Conservation (phyloP, 2,329 filamentous ascomycete species). For the Triangularia verruculosa region DNA sequence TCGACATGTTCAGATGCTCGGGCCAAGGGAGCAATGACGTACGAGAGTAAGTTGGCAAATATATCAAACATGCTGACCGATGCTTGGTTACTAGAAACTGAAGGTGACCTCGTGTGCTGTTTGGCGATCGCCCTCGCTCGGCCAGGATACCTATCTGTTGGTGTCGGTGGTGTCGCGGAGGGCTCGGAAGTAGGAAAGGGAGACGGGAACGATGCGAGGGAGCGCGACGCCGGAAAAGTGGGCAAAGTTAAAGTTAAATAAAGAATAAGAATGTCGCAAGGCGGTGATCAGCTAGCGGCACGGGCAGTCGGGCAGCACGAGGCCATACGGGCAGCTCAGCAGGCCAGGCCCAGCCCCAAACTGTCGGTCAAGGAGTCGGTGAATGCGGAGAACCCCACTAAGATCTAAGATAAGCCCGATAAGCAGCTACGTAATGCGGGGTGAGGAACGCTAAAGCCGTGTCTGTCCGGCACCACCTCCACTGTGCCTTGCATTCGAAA, state of each 20-base stretch:
- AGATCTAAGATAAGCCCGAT: neutral
- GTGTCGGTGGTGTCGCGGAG: neutral
- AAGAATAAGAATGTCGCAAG: neutral
- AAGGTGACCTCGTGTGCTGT: neutral
- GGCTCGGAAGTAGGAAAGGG: neutral
- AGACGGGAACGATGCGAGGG: neutral
- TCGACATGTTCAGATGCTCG: neutral
- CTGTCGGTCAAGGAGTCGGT: neutral
- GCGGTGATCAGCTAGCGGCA: slow-evolving; percentile 1
- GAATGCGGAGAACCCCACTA: slow-evolving; percentile 6
- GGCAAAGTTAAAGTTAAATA: neutral
- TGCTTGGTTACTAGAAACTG: too few relatives aligned
- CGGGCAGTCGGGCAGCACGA: neutral
- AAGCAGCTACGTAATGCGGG: slow-evolving; percentile 2
- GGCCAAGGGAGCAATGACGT: slow-evolving; percentile 39
- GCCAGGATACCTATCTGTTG: neutral
- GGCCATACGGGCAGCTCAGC: neutral
- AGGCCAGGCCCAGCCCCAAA: neutral
- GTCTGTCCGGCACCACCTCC: neutral
- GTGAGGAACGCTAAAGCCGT: slow-evolving; percentile 1
- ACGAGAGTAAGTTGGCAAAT: slow-evolving; percentile 75
- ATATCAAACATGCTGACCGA: slow-evolving; percentile 62
- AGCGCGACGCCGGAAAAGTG: neutral
- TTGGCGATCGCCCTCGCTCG: neutral
- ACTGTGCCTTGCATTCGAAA: neutral